Base-by-base conservation (phyloP, 495 filamentous ascomycete genomes). In the Apiosordaria backusii region DNA sequence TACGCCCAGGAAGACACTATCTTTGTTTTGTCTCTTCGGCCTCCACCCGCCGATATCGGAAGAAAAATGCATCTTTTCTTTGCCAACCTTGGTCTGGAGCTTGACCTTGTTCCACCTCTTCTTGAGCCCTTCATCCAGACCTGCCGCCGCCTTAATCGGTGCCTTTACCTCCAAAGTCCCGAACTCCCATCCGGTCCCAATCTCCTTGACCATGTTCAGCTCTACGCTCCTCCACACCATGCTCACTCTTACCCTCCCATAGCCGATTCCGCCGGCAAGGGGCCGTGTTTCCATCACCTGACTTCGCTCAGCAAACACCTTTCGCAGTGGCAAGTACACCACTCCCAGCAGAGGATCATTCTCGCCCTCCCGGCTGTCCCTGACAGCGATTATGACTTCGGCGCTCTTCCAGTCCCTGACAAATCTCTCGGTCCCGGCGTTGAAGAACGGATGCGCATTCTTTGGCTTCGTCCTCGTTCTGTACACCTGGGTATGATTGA, bases 401-500 rank as follows among this genome's bases (percentile, higher is more conserved):
- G 86, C 80, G n/a, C 77, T 82, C 16, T 76, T 77, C 83, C 86
- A 90, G 72, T 92, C 86, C n/a, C 85, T 79, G 50, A 91, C 80
- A 54, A 90, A 88, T 3, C 87, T 80, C 68, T 92, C 89, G 0
- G 85, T 88, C n/a, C 87, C 87, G 1, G 89, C 89, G 68, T 91
- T 92, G 81, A 90, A 91, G 73, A 91, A 92, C 0, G 89, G 89
- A 65, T 89, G 90, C 1, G 86, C 82, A 63, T 89, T 91, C 79
- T 90, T 91, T 4, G 89, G 89, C 70, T 92, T 92, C 5, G 89
- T 89, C 13, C 89, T 77, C 0, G 89, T 90, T 63, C 80, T 85
- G 74, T 88, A 92, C 26, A 90, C 81, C 68, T 89, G 90, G 57
- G 82, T 81, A 65, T 91, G 86, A 69, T 91, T 89, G 59, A 91